Percentiles rank a stretch among this genome's conserved stretches.
Evolutionary conservation across 495 filamentous ascomycete genomes (phyloP).

Genomic region (Pyrenopolyporus hunteri): DNA sequence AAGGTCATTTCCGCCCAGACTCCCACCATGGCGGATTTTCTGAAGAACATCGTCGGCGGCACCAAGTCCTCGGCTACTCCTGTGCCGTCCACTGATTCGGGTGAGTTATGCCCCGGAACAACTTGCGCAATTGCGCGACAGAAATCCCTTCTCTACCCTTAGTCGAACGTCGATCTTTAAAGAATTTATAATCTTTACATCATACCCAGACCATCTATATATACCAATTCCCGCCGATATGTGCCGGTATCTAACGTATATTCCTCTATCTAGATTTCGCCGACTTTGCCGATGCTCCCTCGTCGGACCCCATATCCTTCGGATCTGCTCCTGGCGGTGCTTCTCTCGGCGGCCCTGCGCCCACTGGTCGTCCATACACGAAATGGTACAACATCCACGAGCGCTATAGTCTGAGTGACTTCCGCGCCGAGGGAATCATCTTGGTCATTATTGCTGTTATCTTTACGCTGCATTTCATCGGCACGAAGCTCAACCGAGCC

Average conservation of each 20-base stretch:
- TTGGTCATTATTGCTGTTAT: slow-evolving; percentile 74
- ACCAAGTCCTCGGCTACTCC: slow-evolving; percentile 59
- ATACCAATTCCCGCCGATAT: not conserved
- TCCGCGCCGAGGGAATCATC: slow-evolving; percentile 85
- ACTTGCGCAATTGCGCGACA: slow-evolving; percentile 6
- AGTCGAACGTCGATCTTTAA: not conserved
- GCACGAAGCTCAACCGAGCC: slow-evolving; percentile 75
- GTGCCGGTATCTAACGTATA: not conserved
- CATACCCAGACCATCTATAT: not conserved
- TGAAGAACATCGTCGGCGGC: slow-evolving; percentile 73
- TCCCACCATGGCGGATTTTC: slow-evolving; percentile 66
- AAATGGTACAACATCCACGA: slow-evolving; percentile 98
- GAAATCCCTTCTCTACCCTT: not conserved
- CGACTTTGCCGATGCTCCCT: slow-evolving; percentile 74
- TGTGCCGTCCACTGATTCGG: slow-evolving; percentile 61
- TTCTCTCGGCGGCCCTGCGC: slow-evolving; percentile 51
- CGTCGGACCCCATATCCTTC: slow-evolving; percentile 60
- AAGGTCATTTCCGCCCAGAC: slow-evolving; percentile 11
- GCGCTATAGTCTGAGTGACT: slow-evolving; percentile 78
- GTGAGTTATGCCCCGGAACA: slow-evolving; percentile 50
- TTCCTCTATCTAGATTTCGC: slow-evolving; percentile 67
- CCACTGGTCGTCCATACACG: slow-evolving; percentile 70
- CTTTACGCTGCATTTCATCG: slow-evolving; percentile 81
- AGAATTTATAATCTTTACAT: not conserved
- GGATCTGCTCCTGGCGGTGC: slow-evolving; percentile 37